Evolutionary conservation across 1,284 basidiomycete genomes (phyloP).

Genomic region (Leccinum angustisporum): DNA sequence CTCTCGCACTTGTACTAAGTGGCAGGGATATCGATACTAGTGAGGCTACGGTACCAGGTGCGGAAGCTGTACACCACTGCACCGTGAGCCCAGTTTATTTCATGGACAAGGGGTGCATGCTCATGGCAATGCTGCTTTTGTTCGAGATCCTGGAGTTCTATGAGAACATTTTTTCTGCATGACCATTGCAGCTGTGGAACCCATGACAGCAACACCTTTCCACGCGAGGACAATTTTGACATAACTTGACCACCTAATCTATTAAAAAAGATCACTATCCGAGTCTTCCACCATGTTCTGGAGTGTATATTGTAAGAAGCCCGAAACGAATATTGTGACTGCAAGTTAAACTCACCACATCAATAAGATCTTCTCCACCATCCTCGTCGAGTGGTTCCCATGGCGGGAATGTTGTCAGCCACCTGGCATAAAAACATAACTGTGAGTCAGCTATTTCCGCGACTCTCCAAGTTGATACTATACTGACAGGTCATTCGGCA

Average conservation of each 20-base stretch:
- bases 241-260: background rate
- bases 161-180: too few relatives aligned
- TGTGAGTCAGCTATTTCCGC: background rate
- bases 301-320: background rate
- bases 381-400: conserved; percentile 27
- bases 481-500: conserved; percentile 15
- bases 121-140: too few relatives aligned
- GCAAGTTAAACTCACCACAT: background rate
- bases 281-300: background rate
- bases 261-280: background rate
- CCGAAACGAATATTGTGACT: background rate
- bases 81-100: too few relatives aligned
- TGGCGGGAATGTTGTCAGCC: conserved; percentile 9
- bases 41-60: too few relatives aligned
- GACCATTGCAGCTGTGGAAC: too few relatives aligned
- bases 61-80: too few relatives aligned
- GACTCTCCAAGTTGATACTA: background rate
- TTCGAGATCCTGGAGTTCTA: too few relatives aligned
- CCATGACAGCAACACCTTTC: too few relatives aligned
- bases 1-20: background rate
- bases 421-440: conserved; percentile 6
- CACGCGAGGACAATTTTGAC: background rate
- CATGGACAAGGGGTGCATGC: too few relatives aligned
- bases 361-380: conserved; percentile 6
- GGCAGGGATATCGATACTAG: too few relatives aligned